Evolutionary conservation across 1,284 basidiomycete genomes (phyloP).

Genomic region (Ustilago loliicola): DNA sequence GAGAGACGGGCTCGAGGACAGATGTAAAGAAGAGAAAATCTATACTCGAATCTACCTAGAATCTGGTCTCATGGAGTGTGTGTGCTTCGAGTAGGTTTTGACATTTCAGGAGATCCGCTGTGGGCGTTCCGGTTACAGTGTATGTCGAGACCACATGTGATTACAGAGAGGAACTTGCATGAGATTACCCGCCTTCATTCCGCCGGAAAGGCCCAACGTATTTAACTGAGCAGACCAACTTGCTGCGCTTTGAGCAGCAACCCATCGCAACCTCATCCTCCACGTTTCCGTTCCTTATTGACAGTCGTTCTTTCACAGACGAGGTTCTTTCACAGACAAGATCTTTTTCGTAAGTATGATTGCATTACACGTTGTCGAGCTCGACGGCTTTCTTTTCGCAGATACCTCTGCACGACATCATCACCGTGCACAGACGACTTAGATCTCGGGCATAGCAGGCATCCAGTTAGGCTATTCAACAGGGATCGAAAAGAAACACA

Average conservation of each 20-base stretch:
- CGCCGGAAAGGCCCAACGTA: neutral
- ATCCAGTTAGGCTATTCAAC: conserved; percentile 45
- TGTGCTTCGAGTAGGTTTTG: neutral
- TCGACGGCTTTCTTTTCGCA: neutral
- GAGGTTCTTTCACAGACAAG: neutral
- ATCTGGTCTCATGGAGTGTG: conserved; percentile 2
- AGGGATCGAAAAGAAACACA: neutral
- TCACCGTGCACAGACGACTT: neutral
- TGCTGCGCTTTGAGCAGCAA: neutral
- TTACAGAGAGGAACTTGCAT: neutral
- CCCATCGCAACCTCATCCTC: neutral
- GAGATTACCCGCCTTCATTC: neutral
- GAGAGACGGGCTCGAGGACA: neutral
- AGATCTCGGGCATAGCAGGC: conserved; percentile 50
- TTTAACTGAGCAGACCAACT: neutral
- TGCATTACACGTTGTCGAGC: neutral
- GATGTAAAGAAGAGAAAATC: neutral
- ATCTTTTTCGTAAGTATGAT: neutral
- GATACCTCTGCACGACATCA: neutral
- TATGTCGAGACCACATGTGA: neutral
- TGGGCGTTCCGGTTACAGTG: neutral
- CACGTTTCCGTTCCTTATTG: neutral
- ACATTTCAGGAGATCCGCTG: neutral
- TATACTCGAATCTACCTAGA: conserved; percentile 12
- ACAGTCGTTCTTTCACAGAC: neutral